Base-by-base conservation (phyloP, 2,329 filamentous ascomycete species). In the Scorias spongiosa region DNA sequence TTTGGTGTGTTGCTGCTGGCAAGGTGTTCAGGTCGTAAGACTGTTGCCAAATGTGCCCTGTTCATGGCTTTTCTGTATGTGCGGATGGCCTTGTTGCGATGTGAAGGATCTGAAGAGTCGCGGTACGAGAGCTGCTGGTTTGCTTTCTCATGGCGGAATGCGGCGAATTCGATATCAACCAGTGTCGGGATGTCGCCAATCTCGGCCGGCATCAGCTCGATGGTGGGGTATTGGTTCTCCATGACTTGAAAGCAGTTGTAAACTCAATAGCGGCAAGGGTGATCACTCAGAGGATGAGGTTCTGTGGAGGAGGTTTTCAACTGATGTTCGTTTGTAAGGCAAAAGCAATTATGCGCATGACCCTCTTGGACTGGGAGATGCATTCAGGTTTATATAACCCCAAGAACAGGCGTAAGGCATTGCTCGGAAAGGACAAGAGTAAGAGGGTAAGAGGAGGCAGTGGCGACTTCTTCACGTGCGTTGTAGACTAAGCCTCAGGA, bases 111-210 rank as follows among this genome's bases (percentile, higher is more conserved):
- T 10, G 48, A 46, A 28, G 50, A 44, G 36, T 59, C 54, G 30
- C 57, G 49, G 46, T 54, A 60, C 2, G 57, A 60, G 12, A 60
- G 52, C 20, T 55, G 48, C 29, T 60, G 57, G 41, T 59, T 59
- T 20, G 52, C 55, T 20, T 51, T 50, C 45, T 60, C 57, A 26
- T 59, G 45, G 40, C 51, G 52, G 40, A 59, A 60, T 12, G 57
- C 57, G 41, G 63, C 59, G 48, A 69, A 69, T 47, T 68, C 64
- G 39, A 67, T 66, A 47, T 67, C 59, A 8, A 59, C 56, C 12
- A 60, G 51, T 28, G 51, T 49, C n/a, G 47, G 51, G 34, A 55
- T 50, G 46, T 59, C 57, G 12, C 51, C 47, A 28, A 18, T 30
- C 14, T 28, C 15, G n/a, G 28, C n/a, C 17, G 30, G 40, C 14